Conservation (phyloP, 73 alveolate genomes). For the Effrenium voratum region DNA sequence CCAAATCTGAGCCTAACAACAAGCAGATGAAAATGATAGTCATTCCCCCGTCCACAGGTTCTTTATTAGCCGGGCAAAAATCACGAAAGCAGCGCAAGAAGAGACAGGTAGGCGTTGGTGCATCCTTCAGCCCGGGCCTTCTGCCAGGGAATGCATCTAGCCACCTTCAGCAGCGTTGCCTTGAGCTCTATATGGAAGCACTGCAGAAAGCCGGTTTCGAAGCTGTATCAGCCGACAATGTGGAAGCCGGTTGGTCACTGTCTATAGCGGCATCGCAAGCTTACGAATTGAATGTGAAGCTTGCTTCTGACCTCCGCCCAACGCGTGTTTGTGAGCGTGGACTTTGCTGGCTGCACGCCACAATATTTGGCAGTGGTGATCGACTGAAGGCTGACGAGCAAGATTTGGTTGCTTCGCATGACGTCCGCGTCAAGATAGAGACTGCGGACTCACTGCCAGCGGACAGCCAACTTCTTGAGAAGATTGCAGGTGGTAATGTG, state of each 20-base stretch:
- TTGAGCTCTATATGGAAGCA: not conserved
- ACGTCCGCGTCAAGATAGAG: not conserved
- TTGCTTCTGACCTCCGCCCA: not conserved
- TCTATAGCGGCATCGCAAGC: not conserved
- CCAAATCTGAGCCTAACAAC: not conserved
- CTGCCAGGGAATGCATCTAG: not conserved
- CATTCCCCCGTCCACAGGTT: not conserved
- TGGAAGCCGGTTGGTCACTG: not conserved
- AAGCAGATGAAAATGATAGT: not conserved
- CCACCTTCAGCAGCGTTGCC: not conserved
- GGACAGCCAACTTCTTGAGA: no score
- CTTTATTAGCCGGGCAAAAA: not conserved
- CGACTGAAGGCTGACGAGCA: not conserved
- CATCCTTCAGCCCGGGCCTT: not conserved
- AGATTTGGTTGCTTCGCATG: not conserved
- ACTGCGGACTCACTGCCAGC: not conserved
- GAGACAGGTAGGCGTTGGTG: not conserved
- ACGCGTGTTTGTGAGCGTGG: not conserved
- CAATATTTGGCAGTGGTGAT: not conserved
- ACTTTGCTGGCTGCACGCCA: not conserved
- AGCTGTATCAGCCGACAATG: not conserved
- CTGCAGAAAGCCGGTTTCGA: not conserved
- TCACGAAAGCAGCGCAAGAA: not conserved
- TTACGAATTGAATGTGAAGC: not conserved
- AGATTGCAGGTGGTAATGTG: no score